These are phyloP conservation scores for Daucus carota DNA, from an alignment of 129 eudicot species.

Conservation along the genomic window DNA sequence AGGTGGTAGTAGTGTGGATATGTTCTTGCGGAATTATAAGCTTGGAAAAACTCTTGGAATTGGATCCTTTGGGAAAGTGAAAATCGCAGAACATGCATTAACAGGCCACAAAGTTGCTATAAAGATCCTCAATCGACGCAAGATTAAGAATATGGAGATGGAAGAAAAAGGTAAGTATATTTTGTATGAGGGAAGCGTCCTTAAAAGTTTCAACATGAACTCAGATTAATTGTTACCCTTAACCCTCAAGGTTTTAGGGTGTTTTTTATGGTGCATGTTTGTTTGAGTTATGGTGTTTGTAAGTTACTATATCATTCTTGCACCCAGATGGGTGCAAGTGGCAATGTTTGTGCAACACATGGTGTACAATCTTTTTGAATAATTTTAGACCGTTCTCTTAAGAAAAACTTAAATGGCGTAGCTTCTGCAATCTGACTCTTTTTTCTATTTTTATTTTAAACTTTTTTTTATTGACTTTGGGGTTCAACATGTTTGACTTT, in stretches of 20 bases:
- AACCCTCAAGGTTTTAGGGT: background rate
- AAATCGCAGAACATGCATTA: conserved; percentile 78
- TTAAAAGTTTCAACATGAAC: background rate
- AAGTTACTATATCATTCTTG: background rate
- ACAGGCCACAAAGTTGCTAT: conserved; percentile 94
- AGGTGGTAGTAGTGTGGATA: conserved; percentile 55
- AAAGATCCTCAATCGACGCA: conserved; percentile 92
- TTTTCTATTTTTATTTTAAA: background rate
- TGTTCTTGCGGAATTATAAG: conserved; percentile 68
- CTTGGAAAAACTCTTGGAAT: conserved; percentile 96
- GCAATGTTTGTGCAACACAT: background rate
- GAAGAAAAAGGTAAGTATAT: conserved; percentile 71
- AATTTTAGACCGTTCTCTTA: too few relatives aligned
- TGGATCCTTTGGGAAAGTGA: conserved; percentile 96
- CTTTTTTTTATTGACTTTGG: background rate
- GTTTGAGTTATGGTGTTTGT: background rate
- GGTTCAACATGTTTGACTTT: background rate
- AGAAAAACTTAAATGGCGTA: background rate
- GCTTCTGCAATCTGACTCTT: background rate
- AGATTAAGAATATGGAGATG: conserved; percentile 94
- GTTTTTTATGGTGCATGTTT: background rate
- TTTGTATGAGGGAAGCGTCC: background rate
- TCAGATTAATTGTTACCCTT: background rate
- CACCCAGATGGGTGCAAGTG: background rate
- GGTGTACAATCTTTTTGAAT: background rate